phyloP scores from a whole-genome alignment of 441 rosid genomes.

The Flueggea neowawraea region DNA sequence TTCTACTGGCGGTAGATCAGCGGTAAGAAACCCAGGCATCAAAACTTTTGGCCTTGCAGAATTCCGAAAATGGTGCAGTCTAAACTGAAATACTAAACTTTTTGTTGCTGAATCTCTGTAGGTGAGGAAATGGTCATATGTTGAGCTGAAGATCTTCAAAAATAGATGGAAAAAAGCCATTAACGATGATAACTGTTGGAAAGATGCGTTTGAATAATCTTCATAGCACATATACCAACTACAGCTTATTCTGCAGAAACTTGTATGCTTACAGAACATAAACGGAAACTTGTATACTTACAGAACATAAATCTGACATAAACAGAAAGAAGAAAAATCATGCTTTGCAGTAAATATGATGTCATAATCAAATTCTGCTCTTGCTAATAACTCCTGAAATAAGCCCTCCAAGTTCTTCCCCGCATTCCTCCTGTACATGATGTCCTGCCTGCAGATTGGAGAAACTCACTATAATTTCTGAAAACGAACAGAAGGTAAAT shows the following conservation, averaged over 20 bases:
- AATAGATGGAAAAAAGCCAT: conserved; percentile 61
- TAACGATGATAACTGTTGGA: conserved; percentile 61
- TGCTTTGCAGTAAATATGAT: too few relatives aligned
- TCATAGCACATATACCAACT: neutral
- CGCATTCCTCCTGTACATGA: conserved; percentile 88
- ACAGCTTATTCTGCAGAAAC: too few relatives aligned
- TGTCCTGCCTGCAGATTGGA: conserved; percentile 70
- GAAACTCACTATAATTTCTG: too few relatives aligned
- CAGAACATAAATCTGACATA: neutral
- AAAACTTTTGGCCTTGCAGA: too few relatives aligned
- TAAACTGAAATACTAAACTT: too few relatives aligned
- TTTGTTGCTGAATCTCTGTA: conserved; percentile 15
- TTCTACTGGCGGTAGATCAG: too few relatives aligned
- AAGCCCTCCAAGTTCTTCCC: conserved; percentile 80
- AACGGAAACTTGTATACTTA: too few relatives aligned
- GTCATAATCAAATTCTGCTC: neutral
- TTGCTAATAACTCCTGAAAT: conserved; percentile 57
- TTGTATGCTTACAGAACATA: too few relatives aligned
- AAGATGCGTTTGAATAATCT: conserved; percentile 30
- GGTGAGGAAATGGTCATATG: conserved; percentile 45
- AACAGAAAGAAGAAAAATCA: neutral
- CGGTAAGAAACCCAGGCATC: too few relatives aligned
- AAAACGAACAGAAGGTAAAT: too few relatives aligned
- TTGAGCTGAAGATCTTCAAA: conserved; percentile 50
- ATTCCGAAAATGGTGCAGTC: too few relatives aligned